A percentile compares a stretch with the other conserved stretches of the same genome.
Conservation (phyloP, 345 rosid genomes). For the Rhodamnia argentea region DNA sequence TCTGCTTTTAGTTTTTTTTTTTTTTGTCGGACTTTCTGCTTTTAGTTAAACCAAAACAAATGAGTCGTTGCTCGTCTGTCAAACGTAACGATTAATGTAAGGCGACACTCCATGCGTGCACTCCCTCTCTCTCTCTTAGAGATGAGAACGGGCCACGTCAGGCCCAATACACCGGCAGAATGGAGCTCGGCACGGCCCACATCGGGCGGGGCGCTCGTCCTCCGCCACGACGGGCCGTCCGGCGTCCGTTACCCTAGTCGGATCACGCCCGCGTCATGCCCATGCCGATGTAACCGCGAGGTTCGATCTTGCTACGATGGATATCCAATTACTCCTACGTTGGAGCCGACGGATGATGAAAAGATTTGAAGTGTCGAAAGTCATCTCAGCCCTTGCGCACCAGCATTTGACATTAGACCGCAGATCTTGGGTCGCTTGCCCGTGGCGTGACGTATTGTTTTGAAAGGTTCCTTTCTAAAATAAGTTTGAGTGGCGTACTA, state of each 20-base stretch:
- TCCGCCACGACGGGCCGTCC: background rate
- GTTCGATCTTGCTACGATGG: background rate
- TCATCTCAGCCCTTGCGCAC: background rate
- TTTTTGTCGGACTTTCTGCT: background rate
- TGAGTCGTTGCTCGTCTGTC: too few relatives aligned
- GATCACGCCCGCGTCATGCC: background rate
- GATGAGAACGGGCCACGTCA: background rate
- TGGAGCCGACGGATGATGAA: background rate
- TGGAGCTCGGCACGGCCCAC: fast-evolving
- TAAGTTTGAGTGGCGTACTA: background rate
- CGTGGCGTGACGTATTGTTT: background rate
- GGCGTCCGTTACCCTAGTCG: background rate
- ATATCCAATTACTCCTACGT: background rate
- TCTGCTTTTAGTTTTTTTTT: background rate
- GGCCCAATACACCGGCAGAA: fast-evolving
- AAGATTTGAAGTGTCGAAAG: background rate
- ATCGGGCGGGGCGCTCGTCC: background rate
- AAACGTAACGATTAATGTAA: background rate
- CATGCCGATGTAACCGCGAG: fast-evolving
- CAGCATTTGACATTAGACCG: background rate
- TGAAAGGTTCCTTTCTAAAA: background rate
- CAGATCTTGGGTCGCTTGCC: background rate
- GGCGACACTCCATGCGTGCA: background rate
- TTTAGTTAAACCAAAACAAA: background rate
- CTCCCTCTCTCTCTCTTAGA: background rate